These are phyloP conservation scores for Babesia bigemina DNA, from an alignment of 169 alveolate genomes.

Conservation along the genomic window DNA sequence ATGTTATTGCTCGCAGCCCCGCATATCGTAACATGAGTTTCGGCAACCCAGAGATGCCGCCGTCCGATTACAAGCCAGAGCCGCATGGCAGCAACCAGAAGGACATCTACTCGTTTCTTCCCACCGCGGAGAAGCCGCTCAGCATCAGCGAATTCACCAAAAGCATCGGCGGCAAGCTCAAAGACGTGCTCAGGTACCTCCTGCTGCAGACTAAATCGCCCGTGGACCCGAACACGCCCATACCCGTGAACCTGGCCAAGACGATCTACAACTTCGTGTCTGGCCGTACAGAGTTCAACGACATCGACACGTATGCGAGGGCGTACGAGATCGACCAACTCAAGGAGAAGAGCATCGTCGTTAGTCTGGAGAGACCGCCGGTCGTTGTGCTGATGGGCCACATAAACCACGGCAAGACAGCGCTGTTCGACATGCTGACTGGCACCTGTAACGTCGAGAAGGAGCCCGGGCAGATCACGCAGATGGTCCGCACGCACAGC, in stretches of 20 bases:
- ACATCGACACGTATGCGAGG: conserved; percentile 18
- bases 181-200: conserved; percentile 39
- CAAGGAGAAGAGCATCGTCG: conserved; percentile 33
- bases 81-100: not conserved
- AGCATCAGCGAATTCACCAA: conserved; percentile 46
- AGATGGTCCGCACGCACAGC: conserved; percentile 23
- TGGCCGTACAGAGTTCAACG: conserved; percentile 31
- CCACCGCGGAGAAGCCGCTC: conserved; percentile 17
- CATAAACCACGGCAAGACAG: conserved; percentile 51
- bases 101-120: conserved; percentile 9
- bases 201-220: conserved; percentile 38
- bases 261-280: conserved; percentile 33
- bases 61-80: too few species aligned
- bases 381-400: conserved; percentile 65
- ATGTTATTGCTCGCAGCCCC: too few species aligned
- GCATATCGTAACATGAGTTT: too few species aligned
- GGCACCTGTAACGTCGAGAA: conserved; percentile 3
- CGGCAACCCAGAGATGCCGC: too few species aligned
- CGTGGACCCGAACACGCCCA: conserved; percentile 14
- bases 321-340: conserved; percentile 25
- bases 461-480: conserved; percentile 29
- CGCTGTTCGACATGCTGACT: conserved; percentile 45
- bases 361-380: conserved; percentile 42
- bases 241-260: conserved; percentile 50
- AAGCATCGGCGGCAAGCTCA: conserved; percentile 47